Base-by-base conservation (phyloP, 345 rosid genomes). In the Brassica incana region DNA sequence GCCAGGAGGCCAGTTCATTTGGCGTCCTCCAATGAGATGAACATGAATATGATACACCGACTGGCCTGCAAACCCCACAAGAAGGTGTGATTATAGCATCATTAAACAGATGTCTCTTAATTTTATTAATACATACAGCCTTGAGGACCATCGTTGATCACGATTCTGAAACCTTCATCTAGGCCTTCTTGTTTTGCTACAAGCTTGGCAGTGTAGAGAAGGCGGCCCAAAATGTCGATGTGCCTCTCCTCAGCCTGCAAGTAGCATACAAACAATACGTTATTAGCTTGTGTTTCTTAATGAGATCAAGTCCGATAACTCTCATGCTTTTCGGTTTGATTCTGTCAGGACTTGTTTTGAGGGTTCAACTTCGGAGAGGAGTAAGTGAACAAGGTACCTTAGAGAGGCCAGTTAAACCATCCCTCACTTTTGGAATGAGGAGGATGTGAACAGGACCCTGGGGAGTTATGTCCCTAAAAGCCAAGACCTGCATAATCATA, bases 1-100 rank as follows among this genome's bases (percentile, higher is more conserved):
- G 82, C 99, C 99, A 12, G 99, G 93, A 8, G 99, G 99, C 99
- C 99, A 95, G 88, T 91, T 89, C 99, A 95, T 91, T 78, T 93
- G 99, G 40, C 98, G 93, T 52, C 99, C 99, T 12, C 99, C 99
- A 11, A 95, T 84, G 71, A 95, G 90, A 80, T 95, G 99, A 64
- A 92, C 83, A 65, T 93, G 99, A 84, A 95, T 76, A 85, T 95
- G 99, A 79, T 93, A 91, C 35, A 95, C 98, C n/a, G 99, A 91
- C 65, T 93, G 99, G 82, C 96, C 99, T 95, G 81, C 76, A 87
- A 76, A 50, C 15, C 8, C 50, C 20, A 45, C 9, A 62, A 45
- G 18, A 36, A 69, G 8, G 23, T 6, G 45, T 71, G 25, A 23
- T 23, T 23, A 1, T 77, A 59, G 0, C 18, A 77, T 72, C 29